Base-by-base conservation (phyloP, 2,329 filamentous ascomycete genomes). In the Geoglossum cookeanum region DNA sequence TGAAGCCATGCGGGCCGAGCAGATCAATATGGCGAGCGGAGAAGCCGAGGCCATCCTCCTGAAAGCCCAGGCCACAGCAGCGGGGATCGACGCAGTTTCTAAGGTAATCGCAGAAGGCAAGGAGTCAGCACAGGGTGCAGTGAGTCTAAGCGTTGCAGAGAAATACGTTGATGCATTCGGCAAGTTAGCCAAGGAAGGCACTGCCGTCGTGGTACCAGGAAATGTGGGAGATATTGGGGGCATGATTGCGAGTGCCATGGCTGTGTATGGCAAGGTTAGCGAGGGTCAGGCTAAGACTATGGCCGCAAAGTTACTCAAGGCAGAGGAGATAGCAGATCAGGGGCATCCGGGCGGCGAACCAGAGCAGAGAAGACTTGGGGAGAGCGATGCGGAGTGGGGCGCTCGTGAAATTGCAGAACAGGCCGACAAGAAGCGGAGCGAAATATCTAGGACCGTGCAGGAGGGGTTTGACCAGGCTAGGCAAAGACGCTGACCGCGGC, bases 81-180 rank as follows among this genome's bases (percentile, higher is more conserved):
- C 77, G 32, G 92, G 91, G 45, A 94, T 98, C 64, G 87, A 94
- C 59, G 84, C 85, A 30, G 88, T 98, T 13, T 87, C 87, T 4
- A 74, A 77, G 60, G 78, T 82, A 48, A 94, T 97, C 60, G 74
- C 78, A 17, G 74, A 83, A 53, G 90, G 90, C 58, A 76, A 84
- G 62, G 77, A 80, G 58, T 78, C 83, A 57, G 92, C 92, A 1
- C 85, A 92, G 68, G 80, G 81, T 37, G 92, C 92, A 30, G 78
- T 98, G 49, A 90, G 87, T 65, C 72, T 98, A 60, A 87, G 79
- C 13, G 87, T 98, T 7, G 92, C 92, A 0, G 92, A 98, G 78
- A 95, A 96, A 72, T 98, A 98, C 65, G 92, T 98, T 56, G 91
- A 94, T 51, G 92, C 92, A 3, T 98, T 97, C 66, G 84, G 79